A percentile compares a stretch with the other conserved stretches of the same genome.
These are phyloP conservation scores for Sordariomycetes sp. DNA, from an alignment of 2,329 filamentous ascomycete species.

Conservation along the genomic window DNA sequence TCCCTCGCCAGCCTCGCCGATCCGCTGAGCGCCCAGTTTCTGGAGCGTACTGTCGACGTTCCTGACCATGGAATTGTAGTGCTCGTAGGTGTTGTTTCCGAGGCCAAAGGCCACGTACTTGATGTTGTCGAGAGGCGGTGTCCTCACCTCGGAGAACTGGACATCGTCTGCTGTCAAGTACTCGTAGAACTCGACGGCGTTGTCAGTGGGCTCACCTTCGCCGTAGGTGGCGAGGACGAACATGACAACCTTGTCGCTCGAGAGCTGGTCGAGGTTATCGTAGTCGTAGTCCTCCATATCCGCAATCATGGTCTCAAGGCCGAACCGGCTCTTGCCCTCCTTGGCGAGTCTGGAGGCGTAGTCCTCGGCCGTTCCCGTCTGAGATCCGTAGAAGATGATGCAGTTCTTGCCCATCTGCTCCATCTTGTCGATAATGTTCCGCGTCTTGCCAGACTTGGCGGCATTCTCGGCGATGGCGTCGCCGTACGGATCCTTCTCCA, in stretches of 20 bases:
- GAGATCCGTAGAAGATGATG: slow-evolving; percentile 95
- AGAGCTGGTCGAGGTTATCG: slow-evolving; percentile 81
- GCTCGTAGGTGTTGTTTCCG: slow-evolving; percentile 98
- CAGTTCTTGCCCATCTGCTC: slow-evolving; percentile 94
- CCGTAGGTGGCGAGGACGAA: slow-evolving; percentile 97
- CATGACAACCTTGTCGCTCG: slow-evolving; percentile 82
- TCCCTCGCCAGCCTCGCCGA: slow-evolving; percentile 84
- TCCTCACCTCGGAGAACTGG: slow-evolving; percentile 61
- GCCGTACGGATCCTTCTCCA: slow-evolving; percentile 81
- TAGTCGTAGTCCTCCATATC: slow-evolving; percentile 97
- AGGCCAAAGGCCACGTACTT: slow-evolving; percentile 93
- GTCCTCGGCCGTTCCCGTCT: slow-evolving; percentile 96
- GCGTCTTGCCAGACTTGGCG: slow-evolving; percentile 68
- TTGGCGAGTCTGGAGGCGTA: slow-evolving; percentile 94
- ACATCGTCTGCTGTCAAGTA: slow-evolving; percentile 77
- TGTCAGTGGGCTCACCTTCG: slow-evolving; percentile 96
- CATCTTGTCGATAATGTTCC: slow-evolving; percentile 92
- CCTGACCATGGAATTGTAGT: slow-evolving; percentile 98
- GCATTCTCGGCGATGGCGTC: slow-evolving; percentile 56
- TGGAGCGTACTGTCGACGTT: slow-evolving; percentile 71
- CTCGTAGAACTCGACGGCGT: slow-evolving; percentile 98
- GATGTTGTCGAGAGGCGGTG: slow-evolving; percentile 66
- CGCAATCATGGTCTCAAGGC: slow-evolving; percentile 94
- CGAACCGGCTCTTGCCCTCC: slow-evolving; percentile 92
- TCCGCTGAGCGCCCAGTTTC: slow-evolving; percentile 70